Conservation (phyloP, 495 filamentous ascomycete genomes). For the Lineolata rhizophorae region DNA sequence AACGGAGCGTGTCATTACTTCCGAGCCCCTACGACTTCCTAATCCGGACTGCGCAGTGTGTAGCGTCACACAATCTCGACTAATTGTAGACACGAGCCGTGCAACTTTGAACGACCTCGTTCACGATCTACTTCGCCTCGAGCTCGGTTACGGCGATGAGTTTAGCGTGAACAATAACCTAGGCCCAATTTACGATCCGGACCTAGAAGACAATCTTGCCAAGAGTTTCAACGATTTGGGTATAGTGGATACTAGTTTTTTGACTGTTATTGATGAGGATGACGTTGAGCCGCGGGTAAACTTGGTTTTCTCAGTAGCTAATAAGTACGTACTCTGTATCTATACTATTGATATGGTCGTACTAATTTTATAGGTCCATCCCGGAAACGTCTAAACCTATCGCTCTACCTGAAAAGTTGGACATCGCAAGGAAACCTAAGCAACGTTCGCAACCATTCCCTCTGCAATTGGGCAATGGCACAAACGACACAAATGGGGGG, state of each 20-base stretch:
- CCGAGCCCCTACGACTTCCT: constrained; percentile 51
- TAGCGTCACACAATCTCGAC: constrained; percentile 40
- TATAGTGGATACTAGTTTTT: constrained; percentile 44
- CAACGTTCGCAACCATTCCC: background rate
- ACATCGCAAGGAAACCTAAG: constrained; percentile 29
- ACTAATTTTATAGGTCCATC: constrained; percentile 12
- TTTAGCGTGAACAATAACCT: constrained; percentile 50
- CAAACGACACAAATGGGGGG: constrained; percentile 7
- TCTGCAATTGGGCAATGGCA: constrained; percentile 2
- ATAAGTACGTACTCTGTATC: constrained; percentile 16
- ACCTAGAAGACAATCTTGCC: constrained; percentile 63
- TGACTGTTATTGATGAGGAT: constrained; percentile 70
- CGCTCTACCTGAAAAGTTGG: constrained; percentile 20
- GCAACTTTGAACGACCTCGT: constrained; percentile 72
- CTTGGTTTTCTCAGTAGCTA: constrained; percentile 41
- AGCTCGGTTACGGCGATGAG: constrained; percentile 69
- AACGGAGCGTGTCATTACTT: constrained; percentile 47
- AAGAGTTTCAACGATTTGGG: constrained; percentile 68
- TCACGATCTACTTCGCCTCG: constrained; percentile 39
- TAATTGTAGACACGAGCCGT: constrained; percentile 44
- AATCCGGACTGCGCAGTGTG: constrained; percentile 69
- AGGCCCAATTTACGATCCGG: constrained; percentile 67
- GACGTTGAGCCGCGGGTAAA: constrained; percentile 69
- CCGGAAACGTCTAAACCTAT: constrained; percentile 23
- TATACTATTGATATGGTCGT: constrained; percentile 6